Conservation (phyloP, 2,329 filamentous ascomycete genomes). For the Meredithiella fracta region DNA sequence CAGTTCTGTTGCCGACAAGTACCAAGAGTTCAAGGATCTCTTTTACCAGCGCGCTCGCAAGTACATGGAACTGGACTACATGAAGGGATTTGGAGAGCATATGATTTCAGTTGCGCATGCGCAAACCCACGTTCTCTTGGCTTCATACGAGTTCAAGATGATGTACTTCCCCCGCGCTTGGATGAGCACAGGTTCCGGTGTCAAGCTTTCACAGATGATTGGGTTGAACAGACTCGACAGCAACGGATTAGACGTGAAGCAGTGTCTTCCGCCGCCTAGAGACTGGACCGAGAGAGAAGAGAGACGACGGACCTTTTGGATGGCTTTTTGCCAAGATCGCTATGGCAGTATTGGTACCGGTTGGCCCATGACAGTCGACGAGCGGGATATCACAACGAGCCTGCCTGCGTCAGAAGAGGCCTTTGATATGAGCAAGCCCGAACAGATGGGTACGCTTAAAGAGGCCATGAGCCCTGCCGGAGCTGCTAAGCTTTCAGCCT, state of each 20-base stretch:
- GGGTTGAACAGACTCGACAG: conserved; percentile 79
- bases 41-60: conserved; percentile 85
- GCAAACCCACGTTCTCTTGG: conserved; percentile 67
- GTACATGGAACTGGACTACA: conserved; percentile 76
- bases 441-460: conserved; percentile 51
- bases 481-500: conserved; percentile 57
- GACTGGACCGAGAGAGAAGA: conserved; percentile 95
- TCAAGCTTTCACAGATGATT: conserved; percentile 81
- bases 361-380: conserved; percentile 90
- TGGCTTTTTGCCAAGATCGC: conserved; percentile 76
- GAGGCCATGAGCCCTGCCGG: conserved; percentile 56
- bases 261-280: conserved; percentile 67
- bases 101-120: conserved; percentile 75
- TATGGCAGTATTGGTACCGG: conserved; percentile 93
- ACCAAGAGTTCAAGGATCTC: conserved; percentile 59
- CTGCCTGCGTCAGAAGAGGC: conserved; percentile 72
- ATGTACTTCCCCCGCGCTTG: conserved; percentile 95
- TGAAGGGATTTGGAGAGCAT: conserved; percentile 80
- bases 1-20: conserved; percentile 73
- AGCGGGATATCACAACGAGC: conserved; percentile 76
- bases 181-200: conserved; percentile 73
- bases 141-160: conserved; percentile 84
- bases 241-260: conserved; percentile 71
- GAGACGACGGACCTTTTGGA: conserved; percentile 83
- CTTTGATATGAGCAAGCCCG: conserved; percentile 62